These are phyloP conservation scores for Simplicillium sp. DNA, from an alignment of 2,329 filamentous ascomycete species.

Conservation along the genomic window DNA sequence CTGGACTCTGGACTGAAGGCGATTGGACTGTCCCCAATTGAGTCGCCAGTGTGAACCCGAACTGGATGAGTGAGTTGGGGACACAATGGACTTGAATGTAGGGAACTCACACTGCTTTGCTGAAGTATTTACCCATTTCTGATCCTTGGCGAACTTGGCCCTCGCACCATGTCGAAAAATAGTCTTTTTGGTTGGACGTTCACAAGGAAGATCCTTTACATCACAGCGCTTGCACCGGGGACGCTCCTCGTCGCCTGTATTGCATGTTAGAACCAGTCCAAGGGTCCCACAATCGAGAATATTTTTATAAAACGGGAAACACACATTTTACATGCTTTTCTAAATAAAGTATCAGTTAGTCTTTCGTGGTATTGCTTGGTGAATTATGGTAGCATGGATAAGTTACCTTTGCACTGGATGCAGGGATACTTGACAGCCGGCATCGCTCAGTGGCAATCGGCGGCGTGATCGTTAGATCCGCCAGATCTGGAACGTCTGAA, in stretches of 20 bases:
- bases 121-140: conserved; percentile 26
- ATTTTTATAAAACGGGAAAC: neutral
- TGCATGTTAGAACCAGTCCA: neutral
- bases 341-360: conserved; percentile 6
- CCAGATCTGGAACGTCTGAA: no score
- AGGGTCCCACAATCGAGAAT: neutral
- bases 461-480: no score
- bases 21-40: no score
- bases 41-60: conserved; percentile 4
- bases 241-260: conserved; percentile 25
- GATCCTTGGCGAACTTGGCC: conserved; percentile 21
- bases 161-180: conserved; percentile 25
- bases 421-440: conserved; percentile 13
- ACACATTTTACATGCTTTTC: conserved; percentile 16
- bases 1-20: no score
- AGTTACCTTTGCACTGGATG: conserved; percentile 14
- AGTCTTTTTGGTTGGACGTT: conserved; percentile 21
- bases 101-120: conserved; percentile 21
- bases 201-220: conserved; percentile 21
- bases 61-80: neutral
- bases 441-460: conserved; percentile 5
- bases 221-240: conserved; percentile 25
- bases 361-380: neutral
- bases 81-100: no score
- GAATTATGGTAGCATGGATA: neutral